Percentiles rank a stretch among this genome's conserved stretches.
Conservation (phyloP, 2,329 filamentous ascomycete species). For the Mycosphaerelloides madeirae region DNA sequence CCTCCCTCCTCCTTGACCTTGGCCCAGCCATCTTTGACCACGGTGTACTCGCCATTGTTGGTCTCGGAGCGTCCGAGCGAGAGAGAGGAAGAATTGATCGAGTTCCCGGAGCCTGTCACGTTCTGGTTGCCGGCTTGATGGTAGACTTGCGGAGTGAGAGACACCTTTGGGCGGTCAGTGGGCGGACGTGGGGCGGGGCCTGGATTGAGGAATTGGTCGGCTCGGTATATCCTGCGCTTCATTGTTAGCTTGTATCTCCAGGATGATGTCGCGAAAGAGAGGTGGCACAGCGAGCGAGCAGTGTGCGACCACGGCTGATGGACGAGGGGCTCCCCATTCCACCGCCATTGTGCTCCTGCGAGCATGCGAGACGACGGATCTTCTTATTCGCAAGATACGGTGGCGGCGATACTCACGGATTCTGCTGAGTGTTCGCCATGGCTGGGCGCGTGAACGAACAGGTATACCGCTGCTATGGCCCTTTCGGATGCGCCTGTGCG, state of each 20-base stretch:
- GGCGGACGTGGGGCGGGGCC: constrained; percentile 90
- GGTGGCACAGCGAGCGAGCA: not conserved
- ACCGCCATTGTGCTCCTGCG: not conserved
- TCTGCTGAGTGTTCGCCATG: constrained; percentile 1
- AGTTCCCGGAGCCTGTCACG: constrained; percentile 16
- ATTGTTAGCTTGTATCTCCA: constrained; percentile 1
- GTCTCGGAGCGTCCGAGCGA: constrained; percentile 40
- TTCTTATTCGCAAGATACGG: not conserved
- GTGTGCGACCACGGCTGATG: not conserved
- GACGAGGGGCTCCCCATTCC: not conserved
- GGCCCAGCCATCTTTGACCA: constrained; percentile 64
- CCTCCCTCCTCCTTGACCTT: constrained; percentile 86
- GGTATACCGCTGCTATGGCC: not conserved
- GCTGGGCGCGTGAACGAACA: not conserved
- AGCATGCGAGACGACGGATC: not conserved
- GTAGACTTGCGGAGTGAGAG: constrained; percentile 67
- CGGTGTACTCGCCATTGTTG: constrained; percentile 33
- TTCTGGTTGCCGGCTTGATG: constrained; percentile 72
- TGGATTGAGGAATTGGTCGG: constrained; percentile 86
- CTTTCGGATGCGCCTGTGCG: too few relatives aligned
- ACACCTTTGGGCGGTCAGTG: constrained; percentile 69
- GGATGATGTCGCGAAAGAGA: not conserved
- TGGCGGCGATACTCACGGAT: constrained; percentile 1
- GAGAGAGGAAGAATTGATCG: constrained; percentile 34
- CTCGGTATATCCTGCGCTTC: constrained; percentile 52